These are phyloP conservation scores for Backusella sp. DNA, from an alignment of 192 early-diverging fungal genomes.

Conservation along the genomic window DNA sequence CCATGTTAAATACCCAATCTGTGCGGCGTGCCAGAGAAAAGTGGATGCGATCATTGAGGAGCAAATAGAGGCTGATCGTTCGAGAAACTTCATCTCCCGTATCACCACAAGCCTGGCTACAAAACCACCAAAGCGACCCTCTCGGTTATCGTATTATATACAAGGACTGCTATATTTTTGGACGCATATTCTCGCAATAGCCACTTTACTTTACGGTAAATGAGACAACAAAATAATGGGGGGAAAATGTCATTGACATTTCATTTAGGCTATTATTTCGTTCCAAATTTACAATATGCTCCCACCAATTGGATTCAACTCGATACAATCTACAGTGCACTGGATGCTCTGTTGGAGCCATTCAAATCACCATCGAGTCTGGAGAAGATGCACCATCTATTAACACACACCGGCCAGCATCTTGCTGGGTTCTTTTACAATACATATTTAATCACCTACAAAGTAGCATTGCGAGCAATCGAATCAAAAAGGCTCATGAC, in stretches of 20 bases:
- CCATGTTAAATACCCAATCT: not conserved
- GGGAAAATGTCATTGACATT: not conserved
- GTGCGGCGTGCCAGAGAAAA: conserved; percentile 1
- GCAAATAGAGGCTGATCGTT: not conserved
- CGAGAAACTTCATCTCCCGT: not conserved
- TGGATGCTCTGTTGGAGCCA: not conserved
- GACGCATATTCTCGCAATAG: not conserved
- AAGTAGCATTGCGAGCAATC: not conserved
- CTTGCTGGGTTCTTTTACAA: not conserved
- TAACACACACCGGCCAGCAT: not conserved
- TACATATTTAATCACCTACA: not conserved
- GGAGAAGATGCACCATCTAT: not conserved
- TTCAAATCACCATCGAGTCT: not conserved
- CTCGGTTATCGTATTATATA: not conserved
- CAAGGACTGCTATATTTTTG: not conserved
- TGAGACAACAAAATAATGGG: not conserved
- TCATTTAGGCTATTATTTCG: not conserved
- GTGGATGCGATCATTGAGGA: not conserved
- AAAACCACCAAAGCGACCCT: not conserved
- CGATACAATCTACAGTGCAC: not conserved
- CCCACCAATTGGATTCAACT: not conserved
- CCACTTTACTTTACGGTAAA: not conserved
- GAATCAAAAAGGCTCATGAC: not conserved
- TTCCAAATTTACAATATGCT: not conserved
- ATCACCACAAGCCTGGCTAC: not conserved